Evolutionary conservation across 768 basidiomycete genomes (phyloP), one percentile per base, ranked within the genome.

Genomic region (Mycena kentingensis): DNA sequence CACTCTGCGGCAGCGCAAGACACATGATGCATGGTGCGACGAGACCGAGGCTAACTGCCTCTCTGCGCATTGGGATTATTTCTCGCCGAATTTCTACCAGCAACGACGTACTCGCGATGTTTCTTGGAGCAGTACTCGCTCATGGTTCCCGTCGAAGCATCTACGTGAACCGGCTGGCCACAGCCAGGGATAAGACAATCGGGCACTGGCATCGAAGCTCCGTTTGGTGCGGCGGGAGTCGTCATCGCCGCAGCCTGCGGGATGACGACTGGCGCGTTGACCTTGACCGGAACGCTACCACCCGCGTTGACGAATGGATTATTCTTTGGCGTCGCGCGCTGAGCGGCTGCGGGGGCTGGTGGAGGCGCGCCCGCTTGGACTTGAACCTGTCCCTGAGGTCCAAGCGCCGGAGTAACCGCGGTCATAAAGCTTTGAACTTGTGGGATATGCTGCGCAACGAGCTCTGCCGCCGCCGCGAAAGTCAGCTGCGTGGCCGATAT

Each of bases 21-120:
- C 85, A 87, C 82, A 86, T 81, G 60, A 87, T 84, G 57, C 85
- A 86, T 10, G 79, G 75, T 13, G 72, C 63, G 28, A 70, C 78
- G 28, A 84, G 58, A 25, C 83, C 81, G 16, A 74, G 67, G 15
- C 64, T 67, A 12, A 85, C 83, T 1, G 83, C 83, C 61, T 86
- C 82, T 67, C 85, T 86, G 54, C 44, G 32, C 27, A 27, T 48
- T 19, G 38, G 15, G 43, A 58, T 49, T 19, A 41, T 50, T 51
- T 62, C 48, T 53, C 21, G 28, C 48, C 53, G 29, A 57, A 36
- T 32, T 19, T 29, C 42, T 21, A 49, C 19, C 24, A 38, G 53
- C 45, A 18, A 21, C 24, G n/a, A 76, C 84, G 62, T 60, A 86
- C 85, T 87, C 83, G 57, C 83, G 73, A 66, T 85, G 84, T 49